Conservation (phyloP, 2,329 filamentous ascomycete species). For the Trichoderma koningiopsis region DNA sequence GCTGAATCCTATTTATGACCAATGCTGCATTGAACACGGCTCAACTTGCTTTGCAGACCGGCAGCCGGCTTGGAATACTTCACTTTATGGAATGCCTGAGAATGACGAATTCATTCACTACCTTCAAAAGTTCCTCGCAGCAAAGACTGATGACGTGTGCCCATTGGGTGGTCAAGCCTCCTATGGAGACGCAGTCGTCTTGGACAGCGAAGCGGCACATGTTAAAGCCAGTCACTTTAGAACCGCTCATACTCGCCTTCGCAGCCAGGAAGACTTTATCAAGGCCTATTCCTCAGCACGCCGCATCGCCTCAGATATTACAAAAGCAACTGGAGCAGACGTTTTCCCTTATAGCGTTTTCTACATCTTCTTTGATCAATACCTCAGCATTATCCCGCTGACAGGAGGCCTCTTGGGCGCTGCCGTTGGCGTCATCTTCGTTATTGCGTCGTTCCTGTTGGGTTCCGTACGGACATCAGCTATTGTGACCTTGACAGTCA, state of each 20-base stretch:
- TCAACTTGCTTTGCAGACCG: constrained; percentile 78
- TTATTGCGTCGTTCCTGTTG: constrained; percentile 76
- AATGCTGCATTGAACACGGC: constrained; percentile 70
- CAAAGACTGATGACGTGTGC: constrained; percentile 80
- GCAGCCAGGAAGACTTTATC: constrained; percentile 91
- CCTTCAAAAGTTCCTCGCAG: constrained; percentile 76
- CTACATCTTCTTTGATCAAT: constrained; percentile 99
- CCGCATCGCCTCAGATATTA: constrained; percentile 79
- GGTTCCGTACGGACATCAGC: constrained; percentile 81
- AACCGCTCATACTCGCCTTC: constrained; percentile 82
- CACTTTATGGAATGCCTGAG: constrained; percentile 87
- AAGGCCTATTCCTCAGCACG: constrained; percentile 84
- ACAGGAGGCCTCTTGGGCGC: constrained; percentile 79
- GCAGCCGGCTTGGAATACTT: constrained; percentile 83
- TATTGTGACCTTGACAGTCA: constrained; percentile 81
- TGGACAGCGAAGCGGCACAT: constrained; percentile 66
- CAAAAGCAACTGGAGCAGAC: constrained; percentile 69
- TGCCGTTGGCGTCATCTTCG: constrained; percentile 81
- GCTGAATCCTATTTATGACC: constrained; percentile 81
- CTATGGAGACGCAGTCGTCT: constrained; percentile 80
- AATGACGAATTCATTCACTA: constrained; percentile 89
- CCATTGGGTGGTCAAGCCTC: constrained; percentile 86
- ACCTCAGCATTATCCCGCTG: constrained; percentile 78
- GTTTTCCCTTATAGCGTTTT: constrained; percentile 97
- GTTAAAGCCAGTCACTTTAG: constrained; percentile 89